Conservation (phyloP, 805 yeast species). For the Starmera caribaea region DNA sequence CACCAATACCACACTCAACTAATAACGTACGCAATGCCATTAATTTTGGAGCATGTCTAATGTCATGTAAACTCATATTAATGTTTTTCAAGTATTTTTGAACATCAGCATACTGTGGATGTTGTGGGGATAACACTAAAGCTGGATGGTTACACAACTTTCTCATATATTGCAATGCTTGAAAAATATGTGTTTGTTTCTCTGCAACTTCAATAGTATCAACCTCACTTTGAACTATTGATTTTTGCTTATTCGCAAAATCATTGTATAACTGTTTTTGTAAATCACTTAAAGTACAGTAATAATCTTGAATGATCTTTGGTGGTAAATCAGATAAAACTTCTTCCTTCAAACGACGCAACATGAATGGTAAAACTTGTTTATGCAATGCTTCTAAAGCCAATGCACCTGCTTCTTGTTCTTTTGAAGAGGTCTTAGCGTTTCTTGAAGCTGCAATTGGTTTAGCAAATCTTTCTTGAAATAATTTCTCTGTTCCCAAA, state of each 20-base stretch:
- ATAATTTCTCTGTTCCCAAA: slow-evolving; percentile 86
- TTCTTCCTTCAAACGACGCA: slow-evolving; percentile 92
- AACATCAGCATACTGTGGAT: slow-evolving; percentile 75
- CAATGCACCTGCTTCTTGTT: slow-evolving; percentile 94
- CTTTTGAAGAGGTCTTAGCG: slow-evolving; percentile 80
- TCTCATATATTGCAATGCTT: slow-evolving; percentile 94
- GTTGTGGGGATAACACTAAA: slow-evolving; percentile 70
- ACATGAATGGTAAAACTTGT: slow-evolving; percentile 92
- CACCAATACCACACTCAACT: slow-evolving; percentile 82
- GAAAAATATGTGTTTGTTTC: slow-evolving; percentile 88
- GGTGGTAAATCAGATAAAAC: slow-evolving; percentile 96
- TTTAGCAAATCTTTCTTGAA: slow-evolving; percentile 93
- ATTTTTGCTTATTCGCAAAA: slow-evolving; percentile 79
- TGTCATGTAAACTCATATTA: slow-evolving; percentile 53
- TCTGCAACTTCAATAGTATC: slow-evolving; percentile 35
- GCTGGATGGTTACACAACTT: slow-evolving; percentile 96
- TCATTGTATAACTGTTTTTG: slow-evolving; percentile 84
- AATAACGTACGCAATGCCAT: slow-evolving; percentile 71
- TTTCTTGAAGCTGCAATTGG: slow-evolving; percentile 93
- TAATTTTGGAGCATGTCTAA: slow-evolving; percentile 86
- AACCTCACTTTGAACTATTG: slow-evolving; percentile 56
- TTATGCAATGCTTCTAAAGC: slow-evolving; percentile 94
- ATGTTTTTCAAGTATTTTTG: slow-evolving; percentile 46
- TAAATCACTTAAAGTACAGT: slow-evolving; percentile 87
- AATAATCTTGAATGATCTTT: slow-evolving; percentile 95